phyloP scores from a whole-genome alignment of 2,329 filamentous ascomycete genomes.

The Xylariaceae sp. region DNA sequence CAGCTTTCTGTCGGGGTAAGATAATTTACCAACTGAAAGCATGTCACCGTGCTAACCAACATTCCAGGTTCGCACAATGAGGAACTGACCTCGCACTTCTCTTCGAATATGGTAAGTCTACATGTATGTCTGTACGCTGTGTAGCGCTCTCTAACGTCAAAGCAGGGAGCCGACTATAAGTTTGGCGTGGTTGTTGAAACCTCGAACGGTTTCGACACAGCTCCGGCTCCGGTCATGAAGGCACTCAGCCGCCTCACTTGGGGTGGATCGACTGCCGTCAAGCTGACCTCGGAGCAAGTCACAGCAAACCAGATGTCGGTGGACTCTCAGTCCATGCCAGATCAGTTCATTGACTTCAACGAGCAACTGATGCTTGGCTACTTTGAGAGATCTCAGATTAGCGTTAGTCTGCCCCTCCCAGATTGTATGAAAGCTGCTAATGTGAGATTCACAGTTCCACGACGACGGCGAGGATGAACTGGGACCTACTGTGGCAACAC shows the following conservation, averaged over 20 bases:
- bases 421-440: background rate
- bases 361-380: conserved; percentile 60
- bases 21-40: conserved; percentile 22
- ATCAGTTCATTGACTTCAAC: conserved; percentile 47
- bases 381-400: conserved; percentile 54
- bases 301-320: conserved; percentile 1
- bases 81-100: conserved; percentile 47
- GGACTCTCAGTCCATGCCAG: conserved; percentile 22
- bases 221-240: conserved; percentile 44
- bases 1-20: conserved; percentile 33
- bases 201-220: conserved; percentile 42
- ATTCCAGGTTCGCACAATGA: conserved; percentile 34
- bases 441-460: conserved; percentile 44
- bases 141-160: conserved; percentile 20
- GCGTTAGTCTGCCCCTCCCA: conserved; percentile 34
- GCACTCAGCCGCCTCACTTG: conserved; percentile 51
- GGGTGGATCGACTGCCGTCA: conserved; percentile 43
- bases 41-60: conserved; percentile 20
- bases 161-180: conserved; percentile 59
- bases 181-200: conserved; percentile 53
- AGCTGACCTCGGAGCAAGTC: conserved; percentile 22
- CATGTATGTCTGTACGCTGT: background rate
- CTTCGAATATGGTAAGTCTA: conserved; percentile 45
- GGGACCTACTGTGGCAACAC: conserved; percentile 56
- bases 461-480: conserved; percentile 62